Conservation (phyloP, 2,329 filamentous ascomycete genomes). For the Xylariales sp. region DNA sequence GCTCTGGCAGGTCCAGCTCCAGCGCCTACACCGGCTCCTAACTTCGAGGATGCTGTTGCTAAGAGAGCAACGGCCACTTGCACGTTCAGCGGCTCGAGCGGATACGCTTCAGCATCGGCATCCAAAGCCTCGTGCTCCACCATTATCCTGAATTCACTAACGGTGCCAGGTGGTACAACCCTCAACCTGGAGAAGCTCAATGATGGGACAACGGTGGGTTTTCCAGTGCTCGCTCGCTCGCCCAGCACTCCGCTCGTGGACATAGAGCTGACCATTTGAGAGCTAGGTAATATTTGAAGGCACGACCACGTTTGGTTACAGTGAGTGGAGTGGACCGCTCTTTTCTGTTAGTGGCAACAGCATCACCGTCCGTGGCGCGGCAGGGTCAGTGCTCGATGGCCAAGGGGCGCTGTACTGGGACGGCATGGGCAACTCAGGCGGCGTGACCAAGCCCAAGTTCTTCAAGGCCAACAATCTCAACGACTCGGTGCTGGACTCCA, state of each 20-base stretch:
- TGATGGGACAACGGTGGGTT: constrained; percentile 4
- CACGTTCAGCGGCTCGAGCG: constrained; percentile 4
- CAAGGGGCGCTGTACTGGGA: constrained; percentile 6
- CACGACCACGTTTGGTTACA: constrained; percentile 31
- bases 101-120: constrained; percentile 1
- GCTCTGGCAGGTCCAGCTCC: constrained; percentile 2
- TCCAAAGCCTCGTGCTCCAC: constrained; percentile 5
- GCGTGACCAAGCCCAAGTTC: constrained; percentile 6
- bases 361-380: constrained; percentile 36
- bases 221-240: background rate
- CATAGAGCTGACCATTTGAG: background rate
- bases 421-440: constrained; percentile 2
- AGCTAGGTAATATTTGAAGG: constrained; percentile 3
- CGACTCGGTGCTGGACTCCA: constrained; percentile 4
- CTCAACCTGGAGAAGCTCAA: constrained; percentile 2
- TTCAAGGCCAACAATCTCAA: constrained; percentile 6
- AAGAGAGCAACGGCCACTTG: constrained; percentile 5
- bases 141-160: constrained; percentile 3
- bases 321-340: constrained; percentile 47
- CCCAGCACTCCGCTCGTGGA: background rate
- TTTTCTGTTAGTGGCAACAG: constrained; percentile 43
- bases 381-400: constrained; percentile 19
- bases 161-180: constrained; percentile 1
- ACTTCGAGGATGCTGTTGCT: constrained; percentile 1
- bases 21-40: constrained; percentile 3